Conservation (phyloP, 495 filamentous ascomycete genomes). For the Pseudevernia furfuracea region DNA sequence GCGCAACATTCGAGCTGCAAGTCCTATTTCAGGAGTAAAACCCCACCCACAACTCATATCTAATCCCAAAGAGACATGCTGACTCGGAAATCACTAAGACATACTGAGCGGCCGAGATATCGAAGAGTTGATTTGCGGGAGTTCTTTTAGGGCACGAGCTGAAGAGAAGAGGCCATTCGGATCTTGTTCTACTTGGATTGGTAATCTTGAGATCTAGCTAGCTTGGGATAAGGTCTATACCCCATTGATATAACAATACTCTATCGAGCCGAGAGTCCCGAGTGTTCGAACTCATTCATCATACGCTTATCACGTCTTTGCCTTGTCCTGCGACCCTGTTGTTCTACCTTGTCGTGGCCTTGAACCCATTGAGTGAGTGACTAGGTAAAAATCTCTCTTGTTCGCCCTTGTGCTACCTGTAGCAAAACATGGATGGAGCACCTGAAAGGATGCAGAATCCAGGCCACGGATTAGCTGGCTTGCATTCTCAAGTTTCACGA, state of each 20-base stretch:
- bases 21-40: background rate
- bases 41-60: background rate
- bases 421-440: too few relatives aligned
- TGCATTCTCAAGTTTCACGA: background rate
- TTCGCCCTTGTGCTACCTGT: too few relatives aligned
- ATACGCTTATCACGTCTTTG: background rate
- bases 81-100: background rate
- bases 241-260: background rate
- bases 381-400: too few relatives aligned
- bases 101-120: conserved; percentile 22
- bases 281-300: background rate
- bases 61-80: background rate
- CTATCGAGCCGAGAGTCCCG: background rate
- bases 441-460: too few relatives aligned
- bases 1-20: background rate
- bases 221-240: background rate
- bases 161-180: background rate
- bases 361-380: too few relatives aligned
- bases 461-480: too few relatives aligned
- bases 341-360: too few relatives aligned
- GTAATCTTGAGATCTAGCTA: background rate
- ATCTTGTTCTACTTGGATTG: background rate
- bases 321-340: background rate
- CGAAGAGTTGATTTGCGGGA: conserved; percentile 14
- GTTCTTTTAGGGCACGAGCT: conserved; percentile 17